These are phyloP conservation scores for Malassezia restricta DNA, from an alignment of 1,284 basidiomycete species.

Conservation along the genomic window DNA sequence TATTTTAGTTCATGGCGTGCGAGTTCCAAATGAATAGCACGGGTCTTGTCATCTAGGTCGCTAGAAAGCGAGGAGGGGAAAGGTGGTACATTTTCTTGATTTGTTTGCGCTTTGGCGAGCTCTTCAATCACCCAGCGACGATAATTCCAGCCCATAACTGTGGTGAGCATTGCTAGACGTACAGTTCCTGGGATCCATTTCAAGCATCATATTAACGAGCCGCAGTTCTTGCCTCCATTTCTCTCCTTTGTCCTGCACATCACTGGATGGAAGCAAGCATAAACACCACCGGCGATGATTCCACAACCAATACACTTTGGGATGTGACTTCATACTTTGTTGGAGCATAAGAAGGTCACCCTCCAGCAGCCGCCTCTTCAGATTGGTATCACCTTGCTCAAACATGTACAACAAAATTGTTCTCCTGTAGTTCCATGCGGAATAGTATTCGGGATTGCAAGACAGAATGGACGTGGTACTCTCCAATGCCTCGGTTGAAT, in stretches of 20 bases:
- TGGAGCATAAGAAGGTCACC: conserved; percentile 37
- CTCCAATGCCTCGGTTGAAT: conserved; percentile 16
- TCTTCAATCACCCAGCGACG: conserved; percentile 30
- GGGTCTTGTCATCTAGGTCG: background rate
- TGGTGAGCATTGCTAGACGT: conserved; percentile 7
- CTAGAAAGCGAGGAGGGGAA: conserved; percentile 11
- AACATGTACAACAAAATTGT: conserved; percentile 27
- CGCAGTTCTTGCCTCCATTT: conserved; percentile 35
- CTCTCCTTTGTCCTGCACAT: background rate
- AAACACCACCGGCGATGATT: conserved; percentile 45
- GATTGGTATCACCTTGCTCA: background rate
- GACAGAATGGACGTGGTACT: conserved; percentile 31
- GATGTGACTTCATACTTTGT: conserved; percentile 36
- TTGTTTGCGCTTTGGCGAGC: conserved; percentile 16
- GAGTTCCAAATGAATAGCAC: conserved; percentile 12
- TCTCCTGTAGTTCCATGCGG: conserved; percentile 42
- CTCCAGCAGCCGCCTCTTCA: conserved; percentile 16
- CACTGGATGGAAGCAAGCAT: conserved; percentile 9
- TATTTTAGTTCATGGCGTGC: conserved; percentile 29
- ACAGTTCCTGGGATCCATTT: conserved; percentile 40
- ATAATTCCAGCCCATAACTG: conserved; percentile 41
- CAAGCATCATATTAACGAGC: conserved; percentile 42
- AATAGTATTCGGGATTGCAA: conserved; percentile 42
- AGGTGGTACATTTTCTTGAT: background rate
- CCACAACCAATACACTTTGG: conserved; percentile 46